These are phyloP conservation scores for Neodidymelliopsis sp. DNA, from an alignment of 2,329 filamentous ascomycete genomes.

Conservation along the genomic window DNA sequence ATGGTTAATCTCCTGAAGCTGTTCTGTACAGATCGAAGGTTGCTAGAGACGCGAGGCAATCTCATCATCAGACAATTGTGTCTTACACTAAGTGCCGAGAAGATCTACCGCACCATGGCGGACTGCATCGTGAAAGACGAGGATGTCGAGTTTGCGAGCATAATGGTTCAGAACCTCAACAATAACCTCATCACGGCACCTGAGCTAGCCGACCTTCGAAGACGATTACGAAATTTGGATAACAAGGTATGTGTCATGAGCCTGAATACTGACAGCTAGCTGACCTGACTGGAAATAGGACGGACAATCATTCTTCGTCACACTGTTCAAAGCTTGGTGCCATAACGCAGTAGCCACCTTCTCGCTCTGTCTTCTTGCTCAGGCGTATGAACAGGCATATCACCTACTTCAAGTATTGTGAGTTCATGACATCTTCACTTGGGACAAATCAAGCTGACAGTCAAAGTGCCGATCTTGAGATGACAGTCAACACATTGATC, in stretches of 20 bases:
- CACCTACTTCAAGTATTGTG: slow-evolving; percentile 95
- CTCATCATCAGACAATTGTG: slow-evolving; percentile 96
- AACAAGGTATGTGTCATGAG: slow-evolving; percentile 60
- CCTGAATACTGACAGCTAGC: slow-evolving; percentile 25
- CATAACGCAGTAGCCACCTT: slow-evolving; percentile 98
- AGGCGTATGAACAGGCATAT: slow-evolving; percentile 98
- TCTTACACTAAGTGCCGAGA: slow-evolving; percentile 88
- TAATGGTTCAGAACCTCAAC: slow-evolving; percentile 99
- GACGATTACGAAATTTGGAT: slow-evolving; percentile 88
- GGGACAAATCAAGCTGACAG: slow-evolving; percentile 29
- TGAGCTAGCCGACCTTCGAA: slow-evolving; percentile 88
- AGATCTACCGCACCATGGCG: slow-evolving; percentile 93
- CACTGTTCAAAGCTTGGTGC: slow-evolving; percentile 95
- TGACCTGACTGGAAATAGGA: slow-evolving; percentile 62
- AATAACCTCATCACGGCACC: slow-evolving; percentile 99
- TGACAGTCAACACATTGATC: slow-evolving; percentile 98
- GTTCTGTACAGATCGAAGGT: slow-evolving; percentile 90
- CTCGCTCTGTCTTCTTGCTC: slow-evolving; percentile 90
- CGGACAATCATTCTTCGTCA: slow-evolving; percentile 93
- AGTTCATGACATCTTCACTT: slow-evolving; percentile 38
- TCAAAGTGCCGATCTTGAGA: slow-evolving; percentile 89
- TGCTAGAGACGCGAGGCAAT: slow-evolving; percentile 92
- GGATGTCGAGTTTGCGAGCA: slow-evolving; percentile 97
- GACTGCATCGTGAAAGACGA: slow-evolving; percentile 98
- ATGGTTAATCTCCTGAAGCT: slow-evolving; percentile 97